Evolutionary conservation across 805 yeast species (phyloP), one percentile per base, ranked within the genome.

Genomic region (Lipomyces anomalus): DNA sequence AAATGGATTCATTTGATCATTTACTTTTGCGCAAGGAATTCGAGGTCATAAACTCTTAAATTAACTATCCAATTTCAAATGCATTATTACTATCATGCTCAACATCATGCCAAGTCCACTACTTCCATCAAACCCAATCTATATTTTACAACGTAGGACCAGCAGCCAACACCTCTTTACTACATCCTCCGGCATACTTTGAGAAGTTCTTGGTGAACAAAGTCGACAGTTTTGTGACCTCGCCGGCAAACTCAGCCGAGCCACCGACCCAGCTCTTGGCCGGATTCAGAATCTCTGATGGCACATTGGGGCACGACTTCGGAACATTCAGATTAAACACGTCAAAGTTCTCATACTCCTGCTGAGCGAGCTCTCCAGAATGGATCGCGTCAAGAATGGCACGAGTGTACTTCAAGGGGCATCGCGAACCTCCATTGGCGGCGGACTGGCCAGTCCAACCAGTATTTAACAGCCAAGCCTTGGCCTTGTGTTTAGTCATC

Each of bases 381-480:
- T 90, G 97, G 61, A 90, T 88, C 35, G 95, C 81, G 67, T 90
- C 95, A 65, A 90, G 74, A 55, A 90, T 89, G 48, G 95, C 95
- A 74, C 98, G 84, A 51, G 98, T 90, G 79, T 87, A 90, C 70
- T 90, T 90, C 70, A 90, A 79, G 49, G 97, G 90, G 73, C 97
- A 90, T 73, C 98, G 83, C 75, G 86, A 83, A 66, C 97, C 98
- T 60, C 97, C 97, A 66, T 80, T 76, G 45, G 86, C 74, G 57
- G 85, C 95, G 50, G 95, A 83, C 59, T 89, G 80, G 52, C 98
- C 98, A 55, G 89, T 86, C 98, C 98, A 90, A 54, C 98, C 98
- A 57, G 98, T 90, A 74, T 90, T 90, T 66, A 90, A 78, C 67
- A 90, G 78, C 95, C 96, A 90, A 47, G 98, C 97, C 63, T 79